Evolutionary conservation across 1,139 yeast species (phyloP).

Genomic region (Suhomyces panamericanus): DNA sequence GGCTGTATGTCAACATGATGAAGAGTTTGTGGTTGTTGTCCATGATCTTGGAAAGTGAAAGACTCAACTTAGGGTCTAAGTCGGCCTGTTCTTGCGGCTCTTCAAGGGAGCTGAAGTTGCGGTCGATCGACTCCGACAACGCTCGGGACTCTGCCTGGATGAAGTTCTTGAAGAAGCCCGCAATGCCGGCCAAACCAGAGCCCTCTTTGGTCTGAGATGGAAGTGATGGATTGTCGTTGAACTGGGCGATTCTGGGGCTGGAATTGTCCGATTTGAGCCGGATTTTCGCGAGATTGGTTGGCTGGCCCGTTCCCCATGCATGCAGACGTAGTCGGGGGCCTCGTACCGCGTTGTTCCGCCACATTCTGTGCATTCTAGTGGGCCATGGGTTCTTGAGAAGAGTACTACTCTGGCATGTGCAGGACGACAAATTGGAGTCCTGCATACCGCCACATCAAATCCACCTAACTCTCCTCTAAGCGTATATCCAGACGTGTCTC

Average conservation of each 20-base stretch:
- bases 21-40: slow-evolving; percentile 35
- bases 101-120: slow-evolving; percentile 5
- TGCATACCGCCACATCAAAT: not conserved
- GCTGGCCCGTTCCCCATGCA: not conserved
- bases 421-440: not conserved
- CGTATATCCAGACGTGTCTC: not conserved
- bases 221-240: not conserved
- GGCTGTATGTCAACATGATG: slow-evolving; percentile 34
- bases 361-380: slow-evolving; percentile 1
- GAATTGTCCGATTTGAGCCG: not conserved
- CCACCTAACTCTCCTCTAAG: too few species aligned
- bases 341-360: slow-evolving; percentile 3
- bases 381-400: not conserved
- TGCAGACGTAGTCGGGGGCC: slow-evolving; percentile 3
- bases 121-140: slow-evolving; percentile 8
- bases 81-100: not conserved
- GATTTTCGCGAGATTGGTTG: not conserved
- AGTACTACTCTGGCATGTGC: not conserved
- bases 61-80: slow-evolving; percentile 18
- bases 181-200: not conserved
- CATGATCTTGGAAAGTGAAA: slow-evolving; percentile 21
- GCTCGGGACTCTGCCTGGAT: slow-evolving; percentile 15
- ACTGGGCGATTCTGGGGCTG: not conserved
- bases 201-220: not conserved
- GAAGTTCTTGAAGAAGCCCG: slow-evolving; percentile 10